Base-by-base conservation (phyloP, 768 basidiomycete genomes). In the Podaxis sp. region DNA sequence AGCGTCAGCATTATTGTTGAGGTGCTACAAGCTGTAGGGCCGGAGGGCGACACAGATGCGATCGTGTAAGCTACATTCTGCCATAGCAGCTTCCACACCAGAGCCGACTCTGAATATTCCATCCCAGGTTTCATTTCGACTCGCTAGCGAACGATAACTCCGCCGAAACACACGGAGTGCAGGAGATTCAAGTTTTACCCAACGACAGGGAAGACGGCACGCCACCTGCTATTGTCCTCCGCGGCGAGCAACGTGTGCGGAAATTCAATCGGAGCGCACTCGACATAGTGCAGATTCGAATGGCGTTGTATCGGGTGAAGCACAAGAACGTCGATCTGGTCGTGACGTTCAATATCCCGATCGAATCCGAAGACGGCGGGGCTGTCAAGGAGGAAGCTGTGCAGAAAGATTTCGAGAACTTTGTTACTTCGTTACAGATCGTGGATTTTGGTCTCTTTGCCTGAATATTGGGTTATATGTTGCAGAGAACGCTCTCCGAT, bases 121-220 rank as follows among this genome's bases (percentile, higher is more conserved):
- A 65, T 61, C 40, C 52, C 74, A 99, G 96, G 73, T 95, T 89
- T 69, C 96, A 97, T 77, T 97, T 97, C 66, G 82, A 87, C 58
- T 89, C 95, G 1, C 75, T 99, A 49, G 96, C 95, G 12, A 87
- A 96, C 69, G 97, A 99, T 76, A 99, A 97, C 71, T 78, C 82
- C 24, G 93, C 96, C 5, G 66, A 74, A 46, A 80, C 80, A 9
- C 75, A 78, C 9, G 71, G 72, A 24, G 80, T 95, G 19, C 63
- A 80, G 19, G 71, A 70, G 2, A 73, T 86, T 28, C 62, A 65
- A n/a, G 68, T 77, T 2, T 65, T 81, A 38, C 69, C 72, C 58
- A 80, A 84, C 68, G 72, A 76, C 67, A 71, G 75, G 67, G 75
- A 76, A 28, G 83, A 83, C 67, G 64, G 68, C 9, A 90, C 87